Evolutionary conservation across 164 flowering plant species (phyloP).

Genomic region (Magnolia sinica): DNA sequence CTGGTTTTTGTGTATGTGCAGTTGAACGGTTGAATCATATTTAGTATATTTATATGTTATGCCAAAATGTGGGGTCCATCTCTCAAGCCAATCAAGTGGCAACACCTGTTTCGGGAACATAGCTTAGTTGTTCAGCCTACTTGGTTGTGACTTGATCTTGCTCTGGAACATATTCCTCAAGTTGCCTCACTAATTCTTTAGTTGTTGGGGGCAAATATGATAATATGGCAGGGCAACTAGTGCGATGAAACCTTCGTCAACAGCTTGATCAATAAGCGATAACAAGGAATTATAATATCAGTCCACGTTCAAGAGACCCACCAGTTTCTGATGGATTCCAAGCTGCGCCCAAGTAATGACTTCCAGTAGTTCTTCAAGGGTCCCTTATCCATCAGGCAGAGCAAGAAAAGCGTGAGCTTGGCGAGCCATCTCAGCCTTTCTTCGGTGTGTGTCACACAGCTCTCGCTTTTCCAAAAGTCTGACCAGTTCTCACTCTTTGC

Average conservation of each 20-base stretch:
- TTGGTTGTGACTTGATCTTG: constrained; percentile 5
- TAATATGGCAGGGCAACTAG: constrained; percentile 73
- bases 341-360: constrained; percentile 96
- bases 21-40: background rate
- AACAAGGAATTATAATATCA: constrained; percentile 76
- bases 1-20: background rate
- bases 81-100: background rate
- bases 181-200: constrained; percentile 56
- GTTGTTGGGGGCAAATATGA: constrained; percentile 85
- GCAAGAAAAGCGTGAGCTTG: constrained; percentile 96
- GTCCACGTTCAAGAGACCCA: constrained; percentile 91
- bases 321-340: constrained; percentile 88
- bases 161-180: constrained; percentile 43
- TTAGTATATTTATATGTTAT: background rate
- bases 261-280: constrained; percentile 82
- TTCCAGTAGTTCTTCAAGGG: constrained; percentile 87
- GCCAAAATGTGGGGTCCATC: background rate
- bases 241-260: constrained; percentile 89
- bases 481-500: constrained; percentile 86
- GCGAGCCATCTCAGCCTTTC: constrained; percentile 96
- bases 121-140: constrained; percentile 6
- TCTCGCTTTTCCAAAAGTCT: constrained; percentile 77
- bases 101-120: background rate
- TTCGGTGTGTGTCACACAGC: constrained; percentile 86
- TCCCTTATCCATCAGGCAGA: constrained; percentile 93